phyloP scores from a whole-genome alignment of 495 filamentous ascomycete species.

The Penicillium dipodomyicola region DNA sequence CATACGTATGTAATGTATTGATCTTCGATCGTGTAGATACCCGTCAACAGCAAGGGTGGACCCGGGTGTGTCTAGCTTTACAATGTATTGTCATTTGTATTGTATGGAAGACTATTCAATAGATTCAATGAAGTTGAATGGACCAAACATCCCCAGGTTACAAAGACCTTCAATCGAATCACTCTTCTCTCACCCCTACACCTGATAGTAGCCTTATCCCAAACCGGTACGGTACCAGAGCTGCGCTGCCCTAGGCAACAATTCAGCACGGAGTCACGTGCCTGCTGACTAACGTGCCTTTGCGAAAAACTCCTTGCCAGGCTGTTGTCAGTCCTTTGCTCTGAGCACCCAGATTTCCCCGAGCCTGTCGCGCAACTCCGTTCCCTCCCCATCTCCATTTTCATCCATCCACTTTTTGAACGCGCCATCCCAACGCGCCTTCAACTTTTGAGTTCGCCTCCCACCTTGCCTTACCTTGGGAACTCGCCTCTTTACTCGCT shows the following conservation, averaged over 20 bases:
- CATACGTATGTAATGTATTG: background rate
- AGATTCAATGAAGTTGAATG: background rate
- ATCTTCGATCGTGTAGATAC: background rate
- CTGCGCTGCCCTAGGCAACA: constrained; percentile 9
- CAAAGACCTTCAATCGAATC: background rate
- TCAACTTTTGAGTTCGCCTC: constrained; percentile 28
- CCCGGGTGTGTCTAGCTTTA: background rate
- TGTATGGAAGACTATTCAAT: background rate
- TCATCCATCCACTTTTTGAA: constrained; percentile 39
- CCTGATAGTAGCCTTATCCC: background rate
- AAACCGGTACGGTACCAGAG: constrained; percentile 6
- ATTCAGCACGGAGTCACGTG: constrained; percentile 13
- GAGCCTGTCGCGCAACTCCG: constrained; percentile 47
- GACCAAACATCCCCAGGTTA: background rate
- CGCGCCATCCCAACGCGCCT: constrained; percentile 37
- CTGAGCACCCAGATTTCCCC: constrained; percentile 45
- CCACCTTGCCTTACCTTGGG: constrained; percentile 17
- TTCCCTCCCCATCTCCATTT: constrained; percentile 48
- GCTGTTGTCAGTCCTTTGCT: constrained; percentile 39
- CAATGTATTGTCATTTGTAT: constrained; percentile 8
- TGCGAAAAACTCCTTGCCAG: constrained; percentile 41
- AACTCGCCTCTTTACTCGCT: constrained; percentile 25
- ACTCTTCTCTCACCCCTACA: background rate
- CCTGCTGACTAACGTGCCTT: constrained; percentile 13
- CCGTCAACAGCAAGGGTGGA: background rate